A percentile compares a stretch with the other conserved stretches of the same genome.
Conservation (phyloP, 768 basidiomycete genomes). For the Hericium erinaceus region DNA sequence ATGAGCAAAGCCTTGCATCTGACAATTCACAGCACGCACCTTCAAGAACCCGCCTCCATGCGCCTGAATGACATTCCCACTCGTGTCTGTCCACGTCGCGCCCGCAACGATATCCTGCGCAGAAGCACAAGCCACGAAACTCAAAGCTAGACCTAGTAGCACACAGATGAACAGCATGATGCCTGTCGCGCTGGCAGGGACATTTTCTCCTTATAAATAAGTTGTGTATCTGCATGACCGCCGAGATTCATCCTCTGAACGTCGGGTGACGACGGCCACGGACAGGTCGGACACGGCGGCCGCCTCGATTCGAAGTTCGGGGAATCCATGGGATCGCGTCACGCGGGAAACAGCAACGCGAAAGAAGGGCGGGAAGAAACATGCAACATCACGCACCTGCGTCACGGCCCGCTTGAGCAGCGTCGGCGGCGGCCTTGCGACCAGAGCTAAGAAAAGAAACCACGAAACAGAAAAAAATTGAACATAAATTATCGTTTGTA, state of each 20-base stretch:
- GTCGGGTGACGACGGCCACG: too few species aligned
- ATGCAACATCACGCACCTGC: too few species aligned
- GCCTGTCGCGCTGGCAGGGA: background rate
- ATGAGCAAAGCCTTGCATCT: background rate
- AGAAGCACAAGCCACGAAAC: background rate
- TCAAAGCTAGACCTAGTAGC: background rate
- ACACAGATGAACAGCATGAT: background rate
- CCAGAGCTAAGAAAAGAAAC: too few species aligned
- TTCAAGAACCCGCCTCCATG: slow-evolving; percentile 54
- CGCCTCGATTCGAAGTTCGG: background rate
- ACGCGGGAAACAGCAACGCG: background rate
- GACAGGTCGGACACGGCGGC: too few species aligned
- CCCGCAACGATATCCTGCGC: slow-evolving; percentile 45
- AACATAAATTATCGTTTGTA: too few species aligned
- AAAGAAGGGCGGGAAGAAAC: background rate
- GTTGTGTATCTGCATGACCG: too few species aligned
- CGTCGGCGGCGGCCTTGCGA: too few species aligned
- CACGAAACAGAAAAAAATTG: too few species aligned
- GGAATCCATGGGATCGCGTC: background rate
- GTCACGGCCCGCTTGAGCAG: too few species aligned
- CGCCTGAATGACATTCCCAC: slow-evolving; percentile 52
- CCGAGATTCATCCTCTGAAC: too few species aligned
- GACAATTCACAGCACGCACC: slow-evolving; percentile 19
- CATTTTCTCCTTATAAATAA: background rate
- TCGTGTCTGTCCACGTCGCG: slow-evolving; percentile 53